Base-by-base conservation (phyloP, 257 asterid species). In the Solanum pennellii region DNA sequence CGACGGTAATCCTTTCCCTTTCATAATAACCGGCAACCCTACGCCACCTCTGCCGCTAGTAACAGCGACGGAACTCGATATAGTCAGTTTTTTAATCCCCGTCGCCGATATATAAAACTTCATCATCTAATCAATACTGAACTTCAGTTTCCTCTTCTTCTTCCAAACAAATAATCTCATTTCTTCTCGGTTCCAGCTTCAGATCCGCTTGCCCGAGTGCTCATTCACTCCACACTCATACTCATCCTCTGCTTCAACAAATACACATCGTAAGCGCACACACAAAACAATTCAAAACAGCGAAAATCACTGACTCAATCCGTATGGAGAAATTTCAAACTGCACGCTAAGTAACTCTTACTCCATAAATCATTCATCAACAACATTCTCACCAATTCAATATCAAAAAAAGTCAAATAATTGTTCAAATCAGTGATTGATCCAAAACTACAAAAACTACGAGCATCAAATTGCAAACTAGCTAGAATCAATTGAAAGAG, bases 101-200 rank as follows among this genome's bases (percentile, higher is more conserved):
- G 90, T 91, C 37, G 93, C 89, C 62, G 93, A 91, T 87, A 91
- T 65, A 44, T 93, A 90, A 14, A 91, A 85, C 92, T 92, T 95
- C 98, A 95, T 94, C 47, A 76, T 88, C 87, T 87, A 82, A 44
- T 62, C 83, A 88, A 89, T 90, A 87, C 59, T 83, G 31, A 86
- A 66, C 83, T 86, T 72, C 75, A 25, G 69, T 71, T 89, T 85
- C 83, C 89, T 42, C 74, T 88, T 88, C 88, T 86, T 84, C 23
- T 85, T 83, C 86, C 91, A 20, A 74, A 75, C 27, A 77, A 82
- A 86, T 62, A 45, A 7, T 66, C 35, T 74, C 90, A 90, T 88
- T 72, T 60, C 87, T 88, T 83, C 73, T 68, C 72, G 49, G 31
- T n/a, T 41, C 14, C 23, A 41, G 21, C 31, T 83, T 71, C 87